These are phyloP conservation scores for Phytophthora rubi DNA, from an alignment of 352 stramenopile species.

Conservation along the genomic window DNA sequence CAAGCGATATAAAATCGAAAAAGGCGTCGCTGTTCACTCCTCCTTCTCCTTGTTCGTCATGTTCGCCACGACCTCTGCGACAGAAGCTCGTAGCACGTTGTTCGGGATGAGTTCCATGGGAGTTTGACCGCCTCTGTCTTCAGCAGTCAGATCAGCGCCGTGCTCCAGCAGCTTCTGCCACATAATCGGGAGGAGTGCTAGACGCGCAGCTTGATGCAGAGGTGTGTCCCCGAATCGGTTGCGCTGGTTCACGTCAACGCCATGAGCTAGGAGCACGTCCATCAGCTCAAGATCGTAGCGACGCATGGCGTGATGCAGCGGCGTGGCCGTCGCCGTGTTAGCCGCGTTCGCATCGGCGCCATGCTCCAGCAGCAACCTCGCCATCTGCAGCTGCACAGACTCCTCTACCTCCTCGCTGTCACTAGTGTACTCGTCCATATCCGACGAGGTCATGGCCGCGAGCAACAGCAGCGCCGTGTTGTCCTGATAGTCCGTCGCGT, in stretches of 20 bases:
- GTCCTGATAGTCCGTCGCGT: constrained; percentile 34
- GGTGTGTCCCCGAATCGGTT: constrained; percentile 45
- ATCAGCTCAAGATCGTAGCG: constrained; percentile 40
- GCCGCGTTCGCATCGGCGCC: constrained; percentile 38
- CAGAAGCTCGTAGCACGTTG: constrained; percentile 30
- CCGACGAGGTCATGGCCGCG: constrained; percentile 30
- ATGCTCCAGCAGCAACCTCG: constrained; percentile 27
- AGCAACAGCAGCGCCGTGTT: constrained; percentile 38
- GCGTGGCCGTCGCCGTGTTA: constrained; percentile 25
- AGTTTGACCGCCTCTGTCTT: constrained; percentile 34
- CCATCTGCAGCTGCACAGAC: constrained; percentile 31
- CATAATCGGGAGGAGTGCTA: constrained; percentile 37
- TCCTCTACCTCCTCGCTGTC: constrained; percentile 32
- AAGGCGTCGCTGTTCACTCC: neutral
- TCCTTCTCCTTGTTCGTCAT: constrained; percentile 1
- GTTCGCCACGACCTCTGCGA: constrained; percentile 24
- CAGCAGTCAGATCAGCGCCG: constrained; percentile 25
- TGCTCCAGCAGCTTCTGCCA: constrained; percentile 36
- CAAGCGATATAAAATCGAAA: too few relatives aligned
- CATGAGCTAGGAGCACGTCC: constrained; percentile 37
- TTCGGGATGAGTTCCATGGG: constrained; percentile 43
- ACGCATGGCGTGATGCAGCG: constrained; percentile 43
- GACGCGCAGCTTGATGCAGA: constrained; percentile 37
- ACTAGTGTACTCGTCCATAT: constrained; percentile 36
- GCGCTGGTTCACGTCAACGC: constrained; percentile 36